Base-by-base conservation (phyloP, 768 basidiomycete genomes). In the Pleurotus pulmonarius region DNA sequence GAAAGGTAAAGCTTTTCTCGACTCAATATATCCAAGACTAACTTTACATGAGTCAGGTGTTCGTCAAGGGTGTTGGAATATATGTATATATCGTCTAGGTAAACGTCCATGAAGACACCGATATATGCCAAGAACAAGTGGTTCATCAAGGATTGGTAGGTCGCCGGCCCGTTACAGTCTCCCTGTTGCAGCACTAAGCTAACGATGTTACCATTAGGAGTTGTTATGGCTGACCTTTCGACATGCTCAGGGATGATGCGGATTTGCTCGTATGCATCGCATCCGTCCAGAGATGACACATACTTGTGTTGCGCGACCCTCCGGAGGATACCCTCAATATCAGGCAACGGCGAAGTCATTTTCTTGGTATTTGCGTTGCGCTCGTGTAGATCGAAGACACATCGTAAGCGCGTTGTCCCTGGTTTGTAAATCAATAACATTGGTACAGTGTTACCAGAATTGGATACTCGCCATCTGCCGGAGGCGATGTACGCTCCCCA, bases 171-270 rank as follows among this genome's bases (percentile, higher is more conserved):
- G 5, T 29, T 29, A 29, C 26, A 29, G 26, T 29, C 26, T 29
- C 26, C 26, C 26, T 29, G 64, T 24, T 64, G 70, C 34, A 65
- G 60, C 0, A 78, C 76, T 0, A 61, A 57, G 20, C 73, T 74
- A 3, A 72, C 67, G 71, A 78, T 78, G 3, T 70, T 78, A 0
- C 76, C 76, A 59, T 72, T 67, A 11, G 71, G 70, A 0, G 72
- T 77, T 0, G 69, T 73, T 52, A 77, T 44, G 71, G 65, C 26
- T 29, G 26, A 29, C 26, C 26, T 29, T 29, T 29, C 26, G 4
- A 29, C 26, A 29, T 29, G 26, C 16, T 63, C 65, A 1, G 66
- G 65, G 8, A 45, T 46, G 6, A 63, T 43, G 5, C 59, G 48
- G 13, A 63, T 49, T 46, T 73, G 71, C 51, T 73, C 67, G 58